phyloP scores from a whole-genome alignment of 306 rosid species.

The Trifolium fragiferum region DNA sequence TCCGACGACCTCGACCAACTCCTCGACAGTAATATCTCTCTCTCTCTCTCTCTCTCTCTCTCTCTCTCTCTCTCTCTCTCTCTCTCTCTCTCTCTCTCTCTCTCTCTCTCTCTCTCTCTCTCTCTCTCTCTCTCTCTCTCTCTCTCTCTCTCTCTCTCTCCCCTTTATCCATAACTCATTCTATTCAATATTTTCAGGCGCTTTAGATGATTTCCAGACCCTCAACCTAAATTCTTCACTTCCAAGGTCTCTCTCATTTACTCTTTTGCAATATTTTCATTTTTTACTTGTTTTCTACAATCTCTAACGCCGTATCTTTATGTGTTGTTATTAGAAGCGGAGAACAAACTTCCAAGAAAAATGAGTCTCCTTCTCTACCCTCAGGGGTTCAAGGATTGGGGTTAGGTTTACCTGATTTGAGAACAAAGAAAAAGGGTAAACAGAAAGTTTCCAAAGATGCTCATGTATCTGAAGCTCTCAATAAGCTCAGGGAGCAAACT shows the following conservation, averaged over 20 bases:
- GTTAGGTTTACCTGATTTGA: slow-evolving; percentile 79
- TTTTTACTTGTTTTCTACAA: not conserved
- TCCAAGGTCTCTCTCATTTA: slow-evolving; percentile 52
- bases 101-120: too few relatives aligned
- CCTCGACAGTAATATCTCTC: slow-evolving; percentile 67
- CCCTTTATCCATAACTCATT: too few relatives aligned
- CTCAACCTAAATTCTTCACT: slow-evolving; percentile 62
- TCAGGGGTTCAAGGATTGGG: slow-evolving; percentile 86
- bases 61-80: slow-evolving; percentile 9
- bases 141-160: slow-evolving; percentile 2
- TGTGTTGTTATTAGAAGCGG: slow-evolving; percentile 35
- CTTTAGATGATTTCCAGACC: slow-evolving; percentile 88
- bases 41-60: not conserved
- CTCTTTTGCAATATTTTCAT: not conserved
- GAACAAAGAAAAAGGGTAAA: slow-evolving; percentile 79
- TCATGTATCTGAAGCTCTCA: slow-evolving; percentile 81
- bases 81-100: not conserved
- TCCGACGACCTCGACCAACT: slow-evolving; percentile 80
- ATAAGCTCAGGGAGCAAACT: slow-evolving; percentile 83
- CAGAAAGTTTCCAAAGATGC: slow-evolving; percentile 70
- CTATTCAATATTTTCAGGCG: slow-evolving; percentile 65
- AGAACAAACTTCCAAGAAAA: slow-evolving; percentile 45
- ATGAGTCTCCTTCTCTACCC: slow-evolving; percentile 52
- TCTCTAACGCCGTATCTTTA: not conserved
- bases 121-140: not conserved